Evolutionary conservation across 805 yeast species (phyloP).

Genomic region (Sungouiella blattae): DNA sequence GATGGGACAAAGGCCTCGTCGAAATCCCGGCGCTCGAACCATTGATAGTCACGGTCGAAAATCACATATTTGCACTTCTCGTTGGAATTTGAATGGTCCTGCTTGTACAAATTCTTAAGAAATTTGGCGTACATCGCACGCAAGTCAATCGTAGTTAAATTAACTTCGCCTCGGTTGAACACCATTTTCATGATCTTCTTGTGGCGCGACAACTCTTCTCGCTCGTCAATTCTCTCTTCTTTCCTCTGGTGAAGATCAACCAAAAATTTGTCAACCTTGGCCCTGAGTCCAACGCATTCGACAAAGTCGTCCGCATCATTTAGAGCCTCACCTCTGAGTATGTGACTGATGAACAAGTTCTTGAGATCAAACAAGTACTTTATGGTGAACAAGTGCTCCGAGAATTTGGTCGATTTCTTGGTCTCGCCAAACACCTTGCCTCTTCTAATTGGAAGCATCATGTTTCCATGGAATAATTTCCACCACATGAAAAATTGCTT

Average conservation of each 20-base stretch:
- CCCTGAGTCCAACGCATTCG: constrained; percentile 66
- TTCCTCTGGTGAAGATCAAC: constrained; percentile 42
- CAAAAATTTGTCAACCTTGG: constrained; percentile 33
- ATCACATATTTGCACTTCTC: constrained; percentile 22
- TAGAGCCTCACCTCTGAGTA: constrained; percentile 50
- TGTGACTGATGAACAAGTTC: constrained; percentile 73
- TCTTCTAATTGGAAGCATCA: constrained; percentile 72
- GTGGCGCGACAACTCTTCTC: constrained; percentile 45
- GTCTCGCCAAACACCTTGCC: constrained; percentile 67
- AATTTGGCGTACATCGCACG: constrained; percentile 52
- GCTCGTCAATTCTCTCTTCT: constrained; percentile 32
- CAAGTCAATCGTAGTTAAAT: constrained; percentile 53
- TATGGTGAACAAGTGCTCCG: constrained; percentile 69
- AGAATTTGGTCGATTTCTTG: constrained; percentile 57
- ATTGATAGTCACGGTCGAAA: constrained; percentile 52
- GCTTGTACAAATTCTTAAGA: constrained; percentile 25
- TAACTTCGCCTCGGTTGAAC: constrained; percentile 65
- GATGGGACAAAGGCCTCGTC: constrained; percentile 51
- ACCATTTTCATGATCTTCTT: constrained; percentile 52
- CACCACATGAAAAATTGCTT: constrained; percentile 81
- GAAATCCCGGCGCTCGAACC: constrained; percentile 64
- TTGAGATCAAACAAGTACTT: constrained; percentile 72
- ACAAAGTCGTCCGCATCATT: constrained; percentile 38
- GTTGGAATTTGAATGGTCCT: constrained; percentile 3
- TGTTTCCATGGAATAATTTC: constrained; percentile 73